Percentiles rank a stretch among this genome's conserved stretches.
phyloP scores from a whole-genome alignment of 768 basidiomycete species.

The Hypholoma sublateritium region DNA sequence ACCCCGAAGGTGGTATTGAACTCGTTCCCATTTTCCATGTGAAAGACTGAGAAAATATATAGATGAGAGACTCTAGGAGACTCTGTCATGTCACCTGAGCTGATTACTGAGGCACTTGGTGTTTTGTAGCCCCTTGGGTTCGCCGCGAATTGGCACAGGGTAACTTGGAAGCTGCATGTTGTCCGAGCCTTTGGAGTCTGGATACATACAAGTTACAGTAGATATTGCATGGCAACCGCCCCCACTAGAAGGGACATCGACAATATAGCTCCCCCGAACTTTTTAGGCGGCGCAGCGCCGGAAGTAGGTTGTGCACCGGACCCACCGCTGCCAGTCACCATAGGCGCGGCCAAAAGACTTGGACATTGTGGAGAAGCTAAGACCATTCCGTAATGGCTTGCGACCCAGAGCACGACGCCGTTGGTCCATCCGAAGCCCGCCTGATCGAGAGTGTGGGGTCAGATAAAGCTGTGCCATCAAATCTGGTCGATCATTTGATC shows the following conservation, averaged over 20 bases:
- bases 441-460: slow-evolving; percentile 23
- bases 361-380: slow-evolving; percentile 70
- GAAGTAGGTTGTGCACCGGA: slow-evolving; percentile 6
- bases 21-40: too few relatives aligned
- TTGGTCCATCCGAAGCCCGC: slow-evolving; percentile 92
- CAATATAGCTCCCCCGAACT: background rate
- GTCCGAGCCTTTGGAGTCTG: too few relatives aligned
- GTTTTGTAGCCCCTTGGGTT: too few relatives aligned
- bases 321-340: slow-evolving; percentile 4
- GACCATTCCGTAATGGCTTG: slow-evolving; percentile 60
- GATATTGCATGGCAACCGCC: background rate
- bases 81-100: too few relatives aligned
- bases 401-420: slow-evolving; percentile 75
- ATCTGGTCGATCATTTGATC: background rate
- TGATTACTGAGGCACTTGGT: too few relatives aligned
- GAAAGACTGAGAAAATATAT: too few relatives aligned
- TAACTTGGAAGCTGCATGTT: too few relatives aligned
- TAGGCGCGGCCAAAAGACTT: slow-evolving; percentile 26
- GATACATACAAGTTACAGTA: background rate
- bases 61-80: too few relatives aligned
- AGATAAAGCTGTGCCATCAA: background rate
- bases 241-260: background rate
- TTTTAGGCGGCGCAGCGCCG: background rate
- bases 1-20: too few relatives aligned
- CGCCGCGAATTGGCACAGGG: too few relatives aligned